Percentiles rank a stretch among this genome's conserved stretches.
These are phyloP conservation scores for Xerocomus spinulosus DNA, from an alignment of 768 basidiomycete genomes.

Conservation along the genomic window DNA sequence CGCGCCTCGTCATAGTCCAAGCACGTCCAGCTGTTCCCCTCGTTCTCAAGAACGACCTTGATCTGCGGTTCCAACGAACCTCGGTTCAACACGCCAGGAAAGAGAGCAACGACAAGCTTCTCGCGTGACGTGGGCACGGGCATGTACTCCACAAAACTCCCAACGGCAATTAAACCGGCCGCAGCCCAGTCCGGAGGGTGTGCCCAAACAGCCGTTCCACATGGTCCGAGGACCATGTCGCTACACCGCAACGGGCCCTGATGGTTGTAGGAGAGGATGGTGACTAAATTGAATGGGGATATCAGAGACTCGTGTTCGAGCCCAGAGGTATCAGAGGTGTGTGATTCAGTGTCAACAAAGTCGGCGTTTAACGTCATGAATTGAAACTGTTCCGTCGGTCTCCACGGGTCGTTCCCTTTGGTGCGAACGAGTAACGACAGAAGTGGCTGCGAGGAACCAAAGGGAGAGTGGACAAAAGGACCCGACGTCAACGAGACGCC, in stretches of 20 bases:
- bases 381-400: slow-evolving; percentile 43
- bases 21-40: slow-evolving; percentile 41
- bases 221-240: slow-evolving; percentile 47
- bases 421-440: slow-evolving; percentile 53
- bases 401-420: slow-evolving; percentile 61
- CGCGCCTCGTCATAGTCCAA: slow-evolving; percentile 58
- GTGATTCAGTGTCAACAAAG: neutral
- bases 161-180: slow-evolving; percentile 34
- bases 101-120: slow-evolving; percentile 43
- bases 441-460: slow-evolving; percentile 6
- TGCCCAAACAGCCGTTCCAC: slow-evolving; percentile 62
- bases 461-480: neutral
- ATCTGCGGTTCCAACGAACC: slow-evolving; percentile 20
- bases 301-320: slow-evolving; percentile 28
- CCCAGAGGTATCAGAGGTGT: slow-evolving; percentile 3
- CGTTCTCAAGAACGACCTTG: slow-evolving; percentile 33
- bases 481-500: slow-evolving; percentile 41
- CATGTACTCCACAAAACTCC: slow-evolving; percentile 10
- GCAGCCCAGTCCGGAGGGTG: slow-evolving; percentile 46
- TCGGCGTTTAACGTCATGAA: slow-evolving; percentile 46
- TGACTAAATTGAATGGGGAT: slow-evolving; percentile 45
- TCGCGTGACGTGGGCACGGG: slow-evolving; percentile 28
- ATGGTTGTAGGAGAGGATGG: slow-evolving; percentile 33
- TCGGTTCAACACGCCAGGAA: slow-evolving; percentile 39
- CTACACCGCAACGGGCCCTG: slow-evolving; percentile 54